A percentile compares a stretch with the other conserved stretches of the same genome.
Evolutionary conservation across 805 yeast species (phyloP).

Genomic region (Cyberlindnera misumaiensis): DNA sequence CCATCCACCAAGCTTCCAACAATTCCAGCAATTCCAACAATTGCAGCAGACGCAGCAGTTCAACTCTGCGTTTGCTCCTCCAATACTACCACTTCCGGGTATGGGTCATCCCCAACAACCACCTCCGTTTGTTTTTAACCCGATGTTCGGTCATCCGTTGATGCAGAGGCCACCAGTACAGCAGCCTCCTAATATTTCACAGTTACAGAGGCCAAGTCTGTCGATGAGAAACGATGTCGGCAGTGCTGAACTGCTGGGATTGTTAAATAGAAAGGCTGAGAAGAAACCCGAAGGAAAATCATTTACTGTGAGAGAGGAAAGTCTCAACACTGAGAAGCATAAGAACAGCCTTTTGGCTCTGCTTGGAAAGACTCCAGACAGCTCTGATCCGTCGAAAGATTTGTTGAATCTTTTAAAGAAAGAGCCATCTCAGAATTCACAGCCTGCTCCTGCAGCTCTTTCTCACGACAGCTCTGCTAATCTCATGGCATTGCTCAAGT

Average conservation of each 20-base stretch:
- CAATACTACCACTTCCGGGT: slow-evolving; percentile 6
- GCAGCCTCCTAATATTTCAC: slow-evolving; percentile 32
- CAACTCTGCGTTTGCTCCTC: slow-evolving; percentile 17
- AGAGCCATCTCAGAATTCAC: neutral
- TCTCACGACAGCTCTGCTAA: slow-evolving; percentile 1
- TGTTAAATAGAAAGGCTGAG: slow-evolving; percentile 29
- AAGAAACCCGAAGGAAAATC: slow-evolving; percentile 1
- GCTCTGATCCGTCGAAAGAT: neutral
- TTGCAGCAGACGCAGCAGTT: slow-evolving; percentile 5
- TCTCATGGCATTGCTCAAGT: slow-evolving; percentile 5
- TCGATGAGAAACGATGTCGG: slow-evolving; percentile 27
- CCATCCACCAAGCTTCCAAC: slow-evolving; percentile 17
- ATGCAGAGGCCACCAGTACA: slow-evolving; percentile 9
- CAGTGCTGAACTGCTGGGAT: slow-evolving; percentile 37
- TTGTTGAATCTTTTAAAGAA: neutral
- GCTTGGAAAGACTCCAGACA: neutral
- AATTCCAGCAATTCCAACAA: slow-evolving; percentile 13
- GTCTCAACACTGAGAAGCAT: slow-evolving; percentile 7
- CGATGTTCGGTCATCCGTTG: slow-evolving; percentile 10
- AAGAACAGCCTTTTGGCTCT: slow-evolving; percentile 15
- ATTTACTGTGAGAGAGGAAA: neutral
- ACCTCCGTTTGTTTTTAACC: slow-evolving; percentile 7
- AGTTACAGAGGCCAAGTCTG: slow-evolving; percentile 32
- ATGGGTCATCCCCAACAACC: slow-evolving; percentile 3
- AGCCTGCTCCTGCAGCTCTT: neutral